Conservation (phyloP, 2,329 filamentous ascomycete species). For the Cladosporium oxysporum region DNA sequence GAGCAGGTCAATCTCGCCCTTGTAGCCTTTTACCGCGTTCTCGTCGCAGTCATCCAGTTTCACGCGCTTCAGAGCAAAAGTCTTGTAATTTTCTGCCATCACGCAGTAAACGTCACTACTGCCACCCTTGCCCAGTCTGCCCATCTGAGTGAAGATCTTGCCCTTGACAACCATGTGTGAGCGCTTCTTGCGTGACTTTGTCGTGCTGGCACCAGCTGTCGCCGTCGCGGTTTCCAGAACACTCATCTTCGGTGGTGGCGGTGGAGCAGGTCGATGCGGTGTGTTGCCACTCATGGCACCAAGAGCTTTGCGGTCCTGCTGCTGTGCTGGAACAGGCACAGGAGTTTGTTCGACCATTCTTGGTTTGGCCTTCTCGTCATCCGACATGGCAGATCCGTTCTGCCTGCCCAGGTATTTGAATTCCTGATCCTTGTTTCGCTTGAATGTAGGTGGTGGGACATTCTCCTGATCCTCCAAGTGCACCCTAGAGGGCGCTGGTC, state of each 20-base stretch:
- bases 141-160: slow-evolving; percentile 84
- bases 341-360: slow-evolving; percentile 44
- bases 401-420: slow-evolving; percentile 58
- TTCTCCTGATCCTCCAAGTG: slow-evolving; percentile 79
- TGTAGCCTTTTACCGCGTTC: slow-evolving; percentile 78
- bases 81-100: slow-evolving; percentile 94
- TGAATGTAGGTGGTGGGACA: slow-evolving; percentile 70
- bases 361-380: slow-evolving; percentile 48
- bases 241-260: slow-evolving; percentile 92
- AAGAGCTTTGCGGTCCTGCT: slow-evolving; percentile 49
- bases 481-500: slow-evolving; percentile 50
- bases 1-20: slow-evolving; percentile 91
- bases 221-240: slow-evolving; percentile 89
- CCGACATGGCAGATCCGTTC: slow-evolving; percentile 54
- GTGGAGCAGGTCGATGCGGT: slow-evolving; percentile 72
- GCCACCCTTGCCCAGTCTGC: slow-evolving; percentile 87
- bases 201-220: slow-evolving; percentile 75
- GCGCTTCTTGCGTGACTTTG: slow-evolving; percentile 73
- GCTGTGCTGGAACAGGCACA: slow-evolving; percentile 33
- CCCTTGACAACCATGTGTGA: slow-evolving; percentile 87
- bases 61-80: slow-evolving; percentile 91
- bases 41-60: slow-evolving; percentile 89
- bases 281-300: slow-evolving; percentile 65
- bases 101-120: slow-evolving; percentile 95
- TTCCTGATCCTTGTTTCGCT: slow-evolving; percentile 58